Percentiles rank a stretch among this genome's conserved stretches.
These are phyloP conservation scores for Harringtonia lauricola DNA, from an alignment of 2,329 filamentous ascomycete species.

Conservation along the genomic window DNA sequence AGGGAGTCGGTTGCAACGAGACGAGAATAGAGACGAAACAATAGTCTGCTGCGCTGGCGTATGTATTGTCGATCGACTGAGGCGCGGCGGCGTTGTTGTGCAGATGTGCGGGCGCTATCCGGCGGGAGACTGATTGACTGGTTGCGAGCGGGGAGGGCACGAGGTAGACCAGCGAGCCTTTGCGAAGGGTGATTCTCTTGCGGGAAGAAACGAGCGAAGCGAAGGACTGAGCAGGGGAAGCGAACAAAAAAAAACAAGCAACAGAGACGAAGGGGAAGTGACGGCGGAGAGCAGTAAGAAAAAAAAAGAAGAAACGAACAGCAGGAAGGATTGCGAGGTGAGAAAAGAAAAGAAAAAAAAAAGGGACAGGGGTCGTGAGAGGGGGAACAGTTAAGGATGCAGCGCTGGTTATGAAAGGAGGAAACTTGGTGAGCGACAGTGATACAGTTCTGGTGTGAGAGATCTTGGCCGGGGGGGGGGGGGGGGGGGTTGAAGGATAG, in stretches of 20 bases:
- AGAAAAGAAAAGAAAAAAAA: neutral
- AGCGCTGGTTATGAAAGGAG: conserved; percentile 24
- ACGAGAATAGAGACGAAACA: too few relatives aligned
- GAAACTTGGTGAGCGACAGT: conserved; percentile 18
- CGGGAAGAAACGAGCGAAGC: too few relatives aligned
- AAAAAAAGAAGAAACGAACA: conserved; percentile 5
- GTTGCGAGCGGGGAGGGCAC: too few relatives aligned
- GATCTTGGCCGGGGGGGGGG: conserved; percentile 20
- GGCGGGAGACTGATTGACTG: too few relatives aligned
- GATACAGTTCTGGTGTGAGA: conserved; percentile 28
- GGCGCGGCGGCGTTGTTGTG: too few relatives aligned
- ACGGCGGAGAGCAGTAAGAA: conserved; percentile 7
- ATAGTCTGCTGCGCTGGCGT: too few relatives aligned
- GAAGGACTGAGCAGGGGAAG: conserved; percentile 1
- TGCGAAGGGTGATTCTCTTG: too few relatives aligned
- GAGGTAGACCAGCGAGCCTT: too few relatives aligned
- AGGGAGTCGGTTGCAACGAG: too few relatives aligned
- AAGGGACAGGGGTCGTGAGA: neutral
- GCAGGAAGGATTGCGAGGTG: conserved; percentile 4
- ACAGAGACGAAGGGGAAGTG: conserved; percentile 3
- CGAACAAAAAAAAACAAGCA: too few relatives aligned
- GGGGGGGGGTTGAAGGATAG: neutral
- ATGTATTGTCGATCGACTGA: too few relatives aligned
- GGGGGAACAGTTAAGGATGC: conserved; percentile 3
- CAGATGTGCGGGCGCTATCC: too few relatives aligned